A percentile compares a stretch with the other conserved stretches of the same genome.
Conservation (phyloP, 106 monocot genomes). For the Cymbidium sinense region DNA sequence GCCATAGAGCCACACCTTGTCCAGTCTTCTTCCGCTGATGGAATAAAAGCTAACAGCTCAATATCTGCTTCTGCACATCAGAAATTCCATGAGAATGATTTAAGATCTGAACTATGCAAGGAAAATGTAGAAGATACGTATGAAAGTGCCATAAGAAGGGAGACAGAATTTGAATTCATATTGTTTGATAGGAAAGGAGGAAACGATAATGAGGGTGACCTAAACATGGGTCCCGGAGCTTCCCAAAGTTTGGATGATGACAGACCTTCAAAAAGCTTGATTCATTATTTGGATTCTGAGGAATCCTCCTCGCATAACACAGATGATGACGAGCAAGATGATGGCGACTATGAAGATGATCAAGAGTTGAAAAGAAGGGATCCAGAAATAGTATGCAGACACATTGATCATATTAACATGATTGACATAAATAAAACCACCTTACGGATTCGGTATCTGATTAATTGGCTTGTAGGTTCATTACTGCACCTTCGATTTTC, state of each 20-base stretch:
- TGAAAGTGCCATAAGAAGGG: constrained; percentile 84
- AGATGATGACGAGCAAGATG: not conserved
- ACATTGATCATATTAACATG: constrained; percentile 88
- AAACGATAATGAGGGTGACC: constrained; percentile 33
- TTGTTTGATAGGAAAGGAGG: constrained; percentile 66
- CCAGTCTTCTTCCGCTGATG: not conserved
- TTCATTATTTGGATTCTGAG: constrained; percentile 23
- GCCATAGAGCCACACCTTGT: no score
- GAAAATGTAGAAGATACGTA: constrained; percentile 21
- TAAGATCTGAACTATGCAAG: constrained; percentile 17
- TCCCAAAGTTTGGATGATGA: constrained; percentile 51
- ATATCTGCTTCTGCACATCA: constrained; percentile 20
- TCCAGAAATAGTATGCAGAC: constrained; percentile 73
- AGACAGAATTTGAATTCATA: constrained; percentile 84
- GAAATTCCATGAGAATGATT: no score
- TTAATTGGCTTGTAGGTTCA: constrained; percentile 92
- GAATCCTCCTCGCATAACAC: constrained; percentile 26
- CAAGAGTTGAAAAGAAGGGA: constrained; percentile 56
- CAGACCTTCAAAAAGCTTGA: constrained; percentile 14
- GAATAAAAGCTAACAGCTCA: constrained; percentile 14
- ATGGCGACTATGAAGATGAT: constrained; percentile 33
- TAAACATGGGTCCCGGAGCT: constrained; percentile 48
- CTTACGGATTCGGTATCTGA: constrained; percentile 55
- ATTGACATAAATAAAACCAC: constrained; percentile 90
- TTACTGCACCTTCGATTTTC: constrained; percentile 67